Conservation (phyloP, 495 filamentous ascomycete genomes). For the Podospora pseudoanserina region DNA sequence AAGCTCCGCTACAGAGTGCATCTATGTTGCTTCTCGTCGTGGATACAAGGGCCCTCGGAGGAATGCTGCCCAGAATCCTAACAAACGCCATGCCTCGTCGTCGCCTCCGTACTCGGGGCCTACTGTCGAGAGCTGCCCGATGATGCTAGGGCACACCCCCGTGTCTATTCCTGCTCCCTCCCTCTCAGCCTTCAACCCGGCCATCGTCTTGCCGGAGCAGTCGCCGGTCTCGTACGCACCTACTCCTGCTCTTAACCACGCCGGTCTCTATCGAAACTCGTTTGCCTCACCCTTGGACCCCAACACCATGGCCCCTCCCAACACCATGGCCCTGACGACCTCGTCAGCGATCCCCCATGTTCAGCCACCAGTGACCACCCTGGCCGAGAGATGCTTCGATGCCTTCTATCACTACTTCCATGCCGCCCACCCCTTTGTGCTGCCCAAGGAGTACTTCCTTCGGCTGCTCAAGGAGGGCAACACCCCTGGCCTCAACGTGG, state of each 20-base stretch:
- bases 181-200: constrained; percentile 36
- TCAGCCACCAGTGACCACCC: constrained; percentile 33
- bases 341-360: constrained; percentile 12
- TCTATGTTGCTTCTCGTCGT: constrained; percentile 50
- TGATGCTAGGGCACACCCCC: constrained; percentile 40
- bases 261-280: constrained; percentile 39
- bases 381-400: constrained; percentile 51
- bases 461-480: constrained; percentile 41
- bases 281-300: constrained; percentile 31
- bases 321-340: constrained; percentile 19
- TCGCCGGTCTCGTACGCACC: constrained; percentile 37
- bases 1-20: constrained; percentile 40
- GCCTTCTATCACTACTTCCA: constrained; percentile 65
- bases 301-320: constrained; percentile 31
- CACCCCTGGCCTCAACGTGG: constrained; percentile 34
- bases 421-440: constrained; percentile 62
- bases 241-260: constrained; percentile 28
- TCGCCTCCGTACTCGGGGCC: constrained; percentile 36
- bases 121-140: constrained; percentile 40
- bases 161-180: constrained; percentile 29
- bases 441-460: constrained; percentile 47
- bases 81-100: constrained; percentile 50
- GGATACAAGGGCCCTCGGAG: constrained; percentile 50
- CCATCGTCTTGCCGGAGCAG: constrained; percentile 37
- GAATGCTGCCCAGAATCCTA: constrained; percentile 43